Conservation (phyloP, 2,329 filamentous ascomycete genomes). For the Claviceps cyperi region DNA sequence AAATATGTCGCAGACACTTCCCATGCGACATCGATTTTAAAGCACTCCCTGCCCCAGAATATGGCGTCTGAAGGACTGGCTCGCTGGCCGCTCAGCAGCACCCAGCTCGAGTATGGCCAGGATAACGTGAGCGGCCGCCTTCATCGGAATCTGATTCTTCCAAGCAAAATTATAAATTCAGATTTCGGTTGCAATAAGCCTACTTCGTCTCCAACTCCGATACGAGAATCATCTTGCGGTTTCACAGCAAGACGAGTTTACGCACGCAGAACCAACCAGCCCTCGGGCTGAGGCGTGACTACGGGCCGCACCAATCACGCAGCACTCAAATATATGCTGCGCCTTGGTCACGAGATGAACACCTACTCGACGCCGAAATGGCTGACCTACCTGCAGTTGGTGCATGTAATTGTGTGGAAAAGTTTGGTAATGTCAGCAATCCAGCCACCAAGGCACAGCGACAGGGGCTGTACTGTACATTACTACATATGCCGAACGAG, state of each 20-base stretch:
- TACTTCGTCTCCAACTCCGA: neutral
- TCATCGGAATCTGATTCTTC: slow-evolving; percentile 12
- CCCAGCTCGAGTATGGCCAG: neutral
- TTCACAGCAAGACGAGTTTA: no score
- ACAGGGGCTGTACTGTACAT: neutral
- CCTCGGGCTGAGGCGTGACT: no score
- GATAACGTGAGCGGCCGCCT: slow-evolving; percentile 8
- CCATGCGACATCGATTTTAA: slow-evolving; percentile 23
- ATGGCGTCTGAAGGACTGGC: slow-evolving; percentile 24
- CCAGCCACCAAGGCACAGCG: neutral
- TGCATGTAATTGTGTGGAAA: neutral
- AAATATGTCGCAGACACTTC: slow-evolving; percentile 17
- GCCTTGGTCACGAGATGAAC: no score
- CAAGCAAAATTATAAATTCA: slow-evolving; percentile 10
- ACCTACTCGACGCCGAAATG: no score
- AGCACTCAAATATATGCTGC: no score
- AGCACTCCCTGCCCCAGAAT: slow-evolving; percentile 23
- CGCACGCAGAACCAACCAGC: no score
- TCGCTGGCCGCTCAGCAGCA: slow-evolving; percentile 25
- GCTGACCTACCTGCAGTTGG: no score
- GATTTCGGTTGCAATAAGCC: neutral
- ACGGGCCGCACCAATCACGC: no score
- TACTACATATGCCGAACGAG: neutral
- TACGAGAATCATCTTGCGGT: neutral
- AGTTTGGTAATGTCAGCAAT: no score